Evolutionary conservation across 208 protist species (phyloP), one percentile per base, ranked within the genome.

Genomic region (Blastocrithidia nonstop): DNA sequence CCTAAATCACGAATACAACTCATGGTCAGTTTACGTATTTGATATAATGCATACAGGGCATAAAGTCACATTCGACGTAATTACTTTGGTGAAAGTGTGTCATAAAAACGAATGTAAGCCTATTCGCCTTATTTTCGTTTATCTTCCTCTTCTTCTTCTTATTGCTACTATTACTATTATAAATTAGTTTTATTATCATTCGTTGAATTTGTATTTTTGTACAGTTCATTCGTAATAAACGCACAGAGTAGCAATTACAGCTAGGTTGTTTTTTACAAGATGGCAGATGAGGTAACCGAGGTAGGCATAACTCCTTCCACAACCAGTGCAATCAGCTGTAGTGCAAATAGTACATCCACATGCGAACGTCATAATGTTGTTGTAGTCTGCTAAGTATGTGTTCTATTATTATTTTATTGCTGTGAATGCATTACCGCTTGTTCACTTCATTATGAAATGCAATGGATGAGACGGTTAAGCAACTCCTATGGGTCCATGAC

Each of bases 201-300:
- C 16, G 38, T 31, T 31, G 26, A 22, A 29, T 20, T n/a, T 23
- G 9, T 19, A 41, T 28, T 2, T 27, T 8, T 0, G 24, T 15
- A 27, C 25, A 23, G 38, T 15, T 21, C 41, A n/a, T 33, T 61
- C 62, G 23, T 59, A 47, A 57, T 74, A 27, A 71, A 63, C 16
- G 45, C 31, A 25, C 21, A 67, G n/a, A 93, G 68, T 13, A 74
- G 50, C 43, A 93, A 23, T 57, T 93, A 78, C 40, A 89, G 54
- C 65, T 93, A 72, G 15, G 73, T 71, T 0, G 67, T 65, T 7
- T 63, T 71, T 57, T 89, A 78, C n/a, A 93, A 54, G 15, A 88
- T 40, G 0, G 57, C 50, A 24, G 43, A 66, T 15, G 75, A 61
- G 17, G 75, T 83, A 38, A 85, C 61, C 5, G 73, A 81, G 1